phyloP scores from a whole-genome alignment of 2,329 filamentous ascomycete genomes.

The Aspergillus sp. region DNA sequence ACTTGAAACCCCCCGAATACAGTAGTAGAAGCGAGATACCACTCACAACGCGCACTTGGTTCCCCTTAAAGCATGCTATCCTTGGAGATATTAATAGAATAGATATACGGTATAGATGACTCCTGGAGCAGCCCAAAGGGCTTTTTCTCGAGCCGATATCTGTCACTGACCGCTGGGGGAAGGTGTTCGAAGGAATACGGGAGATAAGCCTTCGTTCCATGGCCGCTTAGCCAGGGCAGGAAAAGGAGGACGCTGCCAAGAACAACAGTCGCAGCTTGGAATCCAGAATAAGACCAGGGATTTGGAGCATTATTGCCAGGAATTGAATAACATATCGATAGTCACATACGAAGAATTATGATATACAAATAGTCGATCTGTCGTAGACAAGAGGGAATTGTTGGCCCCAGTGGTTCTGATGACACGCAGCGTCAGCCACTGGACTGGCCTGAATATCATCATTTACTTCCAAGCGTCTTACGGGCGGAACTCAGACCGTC shows the following conservation, averaged over 20 bases:
- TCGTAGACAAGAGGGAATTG: too few species aligned
- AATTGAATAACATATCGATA: too few species aligned
- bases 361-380: neutral
- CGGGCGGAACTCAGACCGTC: too few species aligned
- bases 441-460: neutral
- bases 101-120: neutral
- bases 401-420: too few species aligned
- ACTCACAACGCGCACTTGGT: too few species aligned
- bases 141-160: neutral
- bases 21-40: neutral
- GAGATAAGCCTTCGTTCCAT: neutral
- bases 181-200: neutral
- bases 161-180: neutral
- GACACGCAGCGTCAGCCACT: neutral
- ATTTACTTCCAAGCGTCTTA: neutral
- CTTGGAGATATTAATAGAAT: neutral
- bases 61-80: neutral
- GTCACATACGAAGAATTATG: too few species aligned
- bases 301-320: neutral
- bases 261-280: neutral
- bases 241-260: neutral
- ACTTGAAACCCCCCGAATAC: neutral
- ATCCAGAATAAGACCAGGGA: neutral
- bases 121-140: neutral
- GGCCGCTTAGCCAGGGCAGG: neutral